Evolutionary conservation across 305 asterid species (phyloP), one percentile per base, ranked within the genome.

Genomic region (Withania somnifera): DNA sequence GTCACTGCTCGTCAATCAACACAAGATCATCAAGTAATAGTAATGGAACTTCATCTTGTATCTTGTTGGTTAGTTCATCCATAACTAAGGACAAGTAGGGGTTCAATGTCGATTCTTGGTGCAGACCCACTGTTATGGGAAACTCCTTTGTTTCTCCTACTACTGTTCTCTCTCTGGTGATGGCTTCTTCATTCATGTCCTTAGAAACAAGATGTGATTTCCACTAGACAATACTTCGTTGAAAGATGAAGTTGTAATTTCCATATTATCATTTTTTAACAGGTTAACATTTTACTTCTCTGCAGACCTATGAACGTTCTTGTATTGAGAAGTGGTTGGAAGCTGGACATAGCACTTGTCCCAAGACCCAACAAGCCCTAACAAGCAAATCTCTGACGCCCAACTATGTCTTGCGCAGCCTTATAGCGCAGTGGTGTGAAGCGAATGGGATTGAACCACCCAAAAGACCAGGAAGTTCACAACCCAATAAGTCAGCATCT

Each of bases 391-490:
- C 91, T 57, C 93, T 96, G 32, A 96, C 99, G 10, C 98, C 99
- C 57, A 96, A 96, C 76, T 96, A 94, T 36, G 99, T 93, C 51
- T 93, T 94, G 28, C 98, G 98, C 53, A 96, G 99, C 84, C 97
- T 96, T 56, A 96, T 96, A 81, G 93, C 91, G 2, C 99, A 93
- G 77, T 96, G 98, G 99, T 96, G 99, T 38, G 98, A 94, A 68
- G 88, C 94, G 24, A 92, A 94, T 26, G 99, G 99, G 77, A 84
- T 94, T 5, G 97, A 91, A 82, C 93, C 96, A 7, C 99, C 99
- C 24, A 91, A 91, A 78, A 88, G 96, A 28, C 95, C 93, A 3
- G 86, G 92, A 79, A 85, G 87, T 84, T 86, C 93, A 75, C 88
- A 61, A 67, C 84, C 90, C 58, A 75, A 50, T 5, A 92, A 90